A percentile compares a stretch with the other conserved stretches of the same genome.
These are phyloP conservation scores for Apiospora pterosperma DNA, from an alignment of 2,329 filamentous ascomycete genomes.

Conservation along the genomic window DNA sequence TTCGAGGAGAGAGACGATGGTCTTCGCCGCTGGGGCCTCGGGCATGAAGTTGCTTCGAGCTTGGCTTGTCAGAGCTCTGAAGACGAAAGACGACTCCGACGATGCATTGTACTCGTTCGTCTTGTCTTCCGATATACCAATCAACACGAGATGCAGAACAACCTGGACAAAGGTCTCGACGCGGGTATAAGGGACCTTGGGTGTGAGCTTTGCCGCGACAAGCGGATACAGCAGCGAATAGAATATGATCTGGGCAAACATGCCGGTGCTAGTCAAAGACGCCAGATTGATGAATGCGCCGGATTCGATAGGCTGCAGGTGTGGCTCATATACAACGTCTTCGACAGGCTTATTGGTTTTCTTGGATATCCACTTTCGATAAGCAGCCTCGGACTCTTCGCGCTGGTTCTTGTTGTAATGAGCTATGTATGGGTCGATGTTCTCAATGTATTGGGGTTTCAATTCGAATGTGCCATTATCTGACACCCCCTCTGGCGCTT, in stretches of 20 bases:
- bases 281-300: constrained; percentile 76
- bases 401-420: constrained; percentile 97
- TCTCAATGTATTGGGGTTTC: constrained; percentile 78
- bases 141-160: constrained; percentile 79
- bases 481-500: constrained; percentile 83
- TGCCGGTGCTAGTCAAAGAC: constrained; percentile 75
- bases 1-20: constrained; percentile 62
- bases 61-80: constrained; percentile 62
- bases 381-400: constrained; percentile 89
- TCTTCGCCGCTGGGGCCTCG: constrained; percentile 53
- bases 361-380: constrained; percentile 82
- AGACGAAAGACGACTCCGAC: constrained; percentile 64
- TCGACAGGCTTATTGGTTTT: constrained; percentile 76
- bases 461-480: constrained; percentile 95
- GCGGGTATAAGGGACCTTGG: constrained; percentile 74
- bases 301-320: constrained; percentile 68
- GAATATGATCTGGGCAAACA: constrained; percentile 89
- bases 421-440: constrained; percentile 92
- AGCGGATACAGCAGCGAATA: constrained; percentile 82
- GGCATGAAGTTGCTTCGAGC: constrained; percentile 60
- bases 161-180: constrained; percentile 91
- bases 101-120: constrained; percentile 50
- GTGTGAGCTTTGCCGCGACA: constrained; percentile 63
- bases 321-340: constrained; percentile 90
- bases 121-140: constrained; percentile 82